These are phyloP conservation scores for Drosera spatulata DNA, from an alignment of 179 eudicot species.

Conservation along the genomic window DNA sequence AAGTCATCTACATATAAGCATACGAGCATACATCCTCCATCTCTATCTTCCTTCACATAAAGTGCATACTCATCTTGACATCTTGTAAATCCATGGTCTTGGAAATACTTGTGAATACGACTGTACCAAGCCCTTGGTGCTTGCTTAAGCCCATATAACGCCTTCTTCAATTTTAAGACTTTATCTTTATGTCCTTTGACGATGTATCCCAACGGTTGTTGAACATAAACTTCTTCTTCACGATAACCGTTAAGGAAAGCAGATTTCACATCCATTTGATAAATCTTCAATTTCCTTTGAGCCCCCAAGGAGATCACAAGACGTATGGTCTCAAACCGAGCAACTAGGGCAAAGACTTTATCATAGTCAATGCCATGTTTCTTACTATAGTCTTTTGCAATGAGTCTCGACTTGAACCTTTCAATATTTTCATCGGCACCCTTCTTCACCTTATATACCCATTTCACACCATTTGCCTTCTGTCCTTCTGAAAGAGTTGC, in stretches of 20 bases:
- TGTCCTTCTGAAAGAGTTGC: neutral
- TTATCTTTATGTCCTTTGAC: no score
- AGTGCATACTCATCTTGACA: slow-evolving; percentile 4
- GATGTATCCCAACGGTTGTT: neutral
- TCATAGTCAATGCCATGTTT: neutral
- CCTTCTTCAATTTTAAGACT: slow-evolving; percentile 6
- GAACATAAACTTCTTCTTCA: neutral
- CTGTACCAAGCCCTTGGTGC: slow-evolving; percentile 7
- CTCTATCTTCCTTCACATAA: neutral
- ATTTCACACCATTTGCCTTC: no score
- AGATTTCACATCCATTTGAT: neutral
- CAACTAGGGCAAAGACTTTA: neutral
- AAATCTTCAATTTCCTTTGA: neutral
- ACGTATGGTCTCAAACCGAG: neutral
- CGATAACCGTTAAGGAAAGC: neutral
- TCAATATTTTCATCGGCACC: neutral
- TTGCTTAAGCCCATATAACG: slow-evolving; percentile 10
- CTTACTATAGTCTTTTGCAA: no score
- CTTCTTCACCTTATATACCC: neutral
- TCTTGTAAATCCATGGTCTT: neutral
- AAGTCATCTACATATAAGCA: slow-evolving; percentile 3
- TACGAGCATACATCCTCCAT: neutral
- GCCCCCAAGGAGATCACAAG: neutral
- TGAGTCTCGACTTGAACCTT: neutral
- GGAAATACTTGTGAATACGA: neutral